These are phyloP conservation scores for Podaxis sp. DNA, from an alignment of 768 basidiomycete species.

Conservation along the genomic window DNA sequence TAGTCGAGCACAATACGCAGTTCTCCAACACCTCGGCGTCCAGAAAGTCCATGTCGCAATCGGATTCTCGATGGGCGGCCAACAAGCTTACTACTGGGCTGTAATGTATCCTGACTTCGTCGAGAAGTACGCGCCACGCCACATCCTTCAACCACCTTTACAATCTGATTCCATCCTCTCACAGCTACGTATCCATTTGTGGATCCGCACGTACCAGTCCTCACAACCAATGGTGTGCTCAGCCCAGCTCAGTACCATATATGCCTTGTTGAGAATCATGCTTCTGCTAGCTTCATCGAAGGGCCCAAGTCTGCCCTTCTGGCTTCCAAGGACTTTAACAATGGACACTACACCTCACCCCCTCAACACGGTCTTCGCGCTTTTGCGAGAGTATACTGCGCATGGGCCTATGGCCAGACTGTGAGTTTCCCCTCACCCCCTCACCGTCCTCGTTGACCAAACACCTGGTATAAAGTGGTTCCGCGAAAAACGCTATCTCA, in stretches of 20 bases:
- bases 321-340: conserved; percentile 50
- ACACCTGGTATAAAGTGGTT: conserved; percentile 40
- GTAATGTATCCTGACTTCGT: conserved; percentile 52
- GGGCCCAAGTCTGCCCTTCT: conserved; percentile 52
- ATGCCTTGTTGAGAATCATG: neutral
- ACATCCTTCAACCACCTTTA: conserved; percentile 19
- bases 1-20: conserved; percentile 51
- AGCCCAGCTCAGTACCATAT: neutral
- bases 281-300: conserved; percentile 46
- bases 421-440: conserved; percentile 21
- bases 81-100: conserved; percentile 57
- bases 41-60: conserved; percentile 41
- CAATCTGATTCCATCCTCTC: neutral
- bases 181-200: conserved; percentile 46
- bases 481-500: conserved; percentile 40
- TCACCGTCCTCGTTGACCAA: neutral
- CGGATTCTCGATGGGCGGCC: conserved; percentile 61
- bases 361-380: conserved; percentile 50
- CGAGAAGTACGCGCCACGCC: conserved; percentile 30
- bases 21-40: conserved; percentile 45
- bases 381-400: conserved; percentile 51
- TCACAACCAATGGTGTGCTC: conserved; percentile 46
- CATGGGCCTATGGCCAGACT: conserved; percentile 57
- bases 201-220: conserved; percentile 52
- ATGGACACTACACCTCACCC: conserved; percentile 44